These are phyloP conservation scores for Fibroporia radiculosa DNA, from an alignment of 768 basidiomycete genomes.

Conservation along the genomic window DNA sequence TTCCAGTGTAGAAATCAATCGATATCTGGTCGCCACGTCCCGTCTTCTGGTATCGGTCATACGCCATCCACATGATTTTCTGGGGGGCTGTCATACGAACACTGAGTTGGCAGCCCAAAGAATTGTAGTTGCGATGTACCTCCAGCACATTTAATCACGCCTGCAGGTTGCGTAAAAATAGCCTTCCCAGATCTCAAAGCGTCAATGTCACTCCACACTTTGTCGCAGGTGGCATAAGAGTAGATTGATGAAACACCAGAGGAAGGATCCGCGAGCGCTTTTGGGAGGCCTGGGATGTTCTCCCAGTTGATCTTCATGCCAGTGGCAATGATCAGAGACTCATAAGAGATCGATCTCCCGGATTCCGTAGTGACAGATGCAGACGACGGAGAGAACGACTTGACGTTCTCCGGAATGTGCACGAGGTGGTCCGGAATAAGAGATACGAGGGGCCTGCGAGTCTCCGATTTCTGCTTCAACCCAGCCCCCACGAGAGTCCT, in stretches of 20 bases:
- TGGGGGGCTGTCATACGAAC: slow-evolving; percentile 52
- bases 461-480: slow-evolving; percentile 60
- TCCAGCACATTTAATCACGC: slow-evolving; percentile 90
- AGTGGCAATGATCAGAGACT: slow-evolving; percentile 80
- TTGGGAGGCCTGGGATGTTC: slow-evolving; percentile 60
- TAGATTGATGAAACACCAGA: slow-evolving; percentile 91
- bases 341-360: slow-evolving; percentile 70
- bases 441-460: slow-evolving; percentile 54
- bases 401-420: slow-evolving; percentile 63
- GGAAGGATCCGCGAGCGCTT: slow-evolving; percentile 67
- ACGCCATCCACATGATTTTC: slow-evolving; percentile 97
- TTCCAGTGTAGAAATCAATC: slow-evolving; percentile 80
- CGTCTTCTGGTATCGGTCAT: slow-evolving; percentile 69
- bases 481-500: slow-evolving; percentile 95
- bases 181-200: slow-evolving; percentile 71
- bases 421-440: slow-evolving; percentile 72
- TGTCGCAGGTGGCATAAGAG: slow-evolving; percentile 84
- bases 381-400: slow-evolving; percentile 64
- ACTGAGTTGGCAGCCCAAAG: neutral
- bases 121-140: slow-evolving; percentile 34
- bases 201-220: slow-evolving; percentile 79
- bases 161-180: slow-evolving; percentile 92
- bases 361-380: slow-evolving; percentile 68
- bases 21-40: slow-evolving; percentile 49
- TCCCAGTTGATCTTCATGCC: slow-evolving; percentile 86